phyloP scores from a whole-genome alignment of 148 eudicot species.

The Polygonum maritimum region DNA sequence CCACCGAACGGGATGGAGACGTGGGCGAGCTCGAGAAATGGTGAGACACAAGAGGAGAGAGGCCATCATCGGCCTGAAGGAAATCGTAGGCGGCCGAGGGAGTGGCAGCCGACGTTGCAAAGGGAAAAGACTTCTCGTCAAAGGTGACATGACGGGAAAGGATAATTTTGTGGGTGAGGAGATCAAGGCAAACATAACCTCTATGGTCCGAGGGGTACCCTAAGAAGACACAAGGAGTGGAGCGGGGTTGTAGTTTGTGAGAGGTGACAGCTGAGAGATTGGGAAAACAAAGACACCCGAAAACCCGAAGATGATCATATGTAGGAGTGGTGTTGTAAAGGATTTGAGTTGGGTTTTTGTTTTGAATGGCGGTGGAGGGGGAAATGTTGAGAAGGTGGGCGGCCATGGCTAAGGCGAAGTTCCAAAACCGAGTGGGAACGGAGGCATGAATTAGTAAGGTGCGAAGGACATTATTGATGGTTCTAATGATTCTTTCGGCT shows the following conservation, averaged over 20 bases:
- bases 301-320: neutral
- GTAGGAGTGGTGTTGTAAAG: neutral
- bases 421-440: neutral
- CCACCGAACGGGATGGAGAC: too few relatives aligned
- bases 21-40: too few relatives aligned
- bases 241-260: neutral
- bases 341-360: neutral
- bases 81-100: neutral
- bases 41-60: too few relatives aligned
- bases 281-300: neutral
- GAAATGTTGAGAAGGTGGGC: neutral
- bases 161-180: neutral
- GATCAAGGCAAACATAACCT: neutral
- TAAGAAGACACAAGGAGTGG: neutral
- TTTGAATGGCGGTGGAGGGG: neutral
- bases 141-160: constrained; percentile 16
- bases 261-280: neutral
- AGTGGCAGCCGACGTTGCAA: neutral
- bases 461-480: neutral
- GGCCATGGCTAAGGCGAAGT: neutral
- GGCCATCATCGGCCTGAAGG: neutral
- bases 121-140: neutral
- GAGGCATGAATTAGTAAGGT: neutral
- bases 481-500: neutral
- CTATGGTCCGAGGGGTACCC: neutral